These are phyloP conservation scores for Leishmania major DNA, from an alignment of 208 protist genomes.

Conservation along the genomic window DNA sequence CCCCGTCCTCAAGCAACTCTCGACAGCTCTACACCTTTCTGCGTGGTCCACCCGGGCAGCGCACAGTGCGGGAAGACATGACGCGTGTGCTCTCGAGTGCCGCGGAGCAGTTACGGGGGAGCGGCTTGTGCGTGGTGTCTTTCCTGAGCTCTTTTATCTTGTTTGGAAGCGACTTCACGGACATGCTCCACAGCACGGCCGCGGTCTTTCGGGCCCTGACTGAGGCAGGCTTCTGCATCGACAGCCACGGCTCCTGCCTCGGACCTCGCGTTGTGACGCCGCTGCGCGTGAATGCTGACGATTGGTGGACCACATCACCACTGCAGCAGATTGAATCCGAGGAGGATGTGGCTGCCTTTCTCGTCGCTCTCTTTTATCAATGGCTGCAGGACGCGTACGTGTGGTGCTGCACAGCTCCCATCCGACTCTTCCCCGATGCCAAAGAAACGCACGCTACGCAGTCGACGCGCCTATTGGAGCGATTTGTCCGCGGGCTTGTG, in stretches of 20 bases:
- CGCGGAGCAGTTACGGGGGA: slow-evolving; percentile 36
- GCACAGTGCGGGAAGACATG: slow-evolving; percentile 53
- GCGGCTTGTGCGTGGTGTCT: slow-evolving; percentile 30
- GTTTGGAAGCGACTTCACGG: slow-evolving; percentile 46
- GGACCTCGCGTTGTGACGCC: slow-evolving; percentile 41
- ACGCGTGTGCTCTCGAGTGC: slow-evolving; percentile 39
- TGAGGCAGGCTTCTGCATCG: slow-evolving; percentile 43
- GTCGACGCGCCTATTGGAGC: slow-evolving; percentile 39
- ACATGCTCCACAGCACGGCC: slow-evolving; percentile 58
- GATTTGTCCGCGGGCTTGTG: slow-evolving; percentile 47
- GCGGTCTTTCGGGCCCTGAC: slow-evolving; percentile 62
- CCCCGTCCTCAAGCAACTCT: not conserved
- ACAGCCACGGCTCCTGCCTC: slow-evolving; percentile 49
- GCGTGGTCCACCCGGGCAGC: slow-evolving; percentile 52
- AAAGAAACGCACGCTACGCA: slow-evolving; percentile 2
- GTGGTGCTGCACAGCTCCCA: slow-evolving; percentile 54
- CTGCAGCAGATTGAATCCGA: slow-evolving; percentile 31
- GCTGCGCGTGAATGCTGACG: slow-evolving; percentile 12
- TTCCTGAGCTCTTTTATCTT: slow-evolving; percentile 64
- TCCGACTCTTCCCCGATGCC: slow-evolving; percentile 35
- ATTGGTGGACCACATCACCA: slow-evolving; percentile 51
- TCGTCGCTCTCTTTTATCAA: slow-evolving; percentile 58
- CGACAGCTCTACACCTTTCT: slow-evolving; percentile 49
- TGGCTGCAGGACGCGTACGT: slow-evolving; percentile 69
- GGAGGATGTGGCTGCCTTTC: slow-evolving; percentile 46